Conservation (phyloP, 495 filamentous ascomycete genomes). For the Evernia prunastri region DNA sequence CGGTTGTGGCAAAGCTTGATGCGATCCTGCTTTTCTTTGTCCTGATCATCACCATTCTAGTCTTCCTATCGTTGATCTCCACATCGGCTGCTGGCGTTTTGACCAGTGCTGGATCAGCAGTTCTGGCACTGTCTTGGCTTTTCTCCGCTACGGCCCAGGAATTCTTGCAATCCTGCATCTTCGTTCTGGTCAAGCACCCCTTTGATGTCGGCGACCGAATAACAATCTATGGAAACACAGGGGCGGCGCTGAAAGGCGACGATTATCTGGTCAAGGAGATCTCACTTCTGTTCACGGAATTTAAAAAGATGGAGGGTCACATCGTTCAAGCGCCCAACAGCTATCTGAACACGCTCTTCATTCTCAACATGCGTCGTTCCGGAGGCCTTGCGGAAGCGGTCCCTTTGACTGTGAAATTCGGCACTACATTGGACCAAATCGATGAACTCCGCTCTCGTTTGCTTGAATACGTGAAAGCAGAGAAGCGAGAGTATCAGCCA, state of each 20-base stretch:
- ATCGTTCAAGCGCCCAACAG: slow-evolving; percentile 95
- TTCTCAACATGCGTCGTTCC: slow-evolving; percentile 88
- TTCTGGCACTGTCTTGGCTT: slow-evolving; percentile 86
- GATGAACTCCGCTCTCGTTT: slow-evolving; percentile 77
- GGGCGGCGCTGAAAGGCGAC: slow-evolving; percentile 66
- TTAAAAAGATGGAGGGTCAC: slow-evolving; percentile 97
- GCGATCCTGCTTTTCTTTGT: slow-evolving; percentile 84
- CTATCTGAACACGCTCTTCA: slow-evolving; percentile 85
- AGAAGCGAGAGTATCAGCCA: slow-evolving; percentile 86
- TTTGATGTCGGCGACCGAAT: slow-evolving; percentile 96
- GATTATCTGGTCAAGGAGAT: slow-evolving; percentile 97
- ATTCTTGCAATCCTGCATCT: slow-evolving; percentile 84
- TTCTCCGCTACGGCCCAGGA: slow-evolving; percentile 90
- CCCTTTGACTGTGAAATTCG: slow-evolving; percentile 78
- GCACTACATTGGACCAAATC: slow-evolving; percentile 80
- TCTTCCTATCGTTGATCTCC: slow-evolving; percentile 84
- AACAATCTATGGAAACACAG: slow-evolving; percentile 84
- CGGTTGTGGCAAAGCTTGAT: slow-evolving; percentile 87
- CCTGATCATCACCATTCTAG: slow-evolving; percentile 65
- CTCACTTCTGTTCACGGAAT: slow-evolving; percentile 90
- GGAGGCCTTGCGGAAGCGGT: slow-evolving; percentile 85
- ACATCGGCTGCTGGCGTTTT: slow-evolving; percentile 79
- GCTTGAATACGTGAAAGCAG: slow-evolving; percentile 72
- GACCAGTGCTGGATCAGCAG: slow-evolving; percentile 75
- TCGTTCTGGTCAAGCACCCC: slow-evolving; percentile 96